Conservation (phyloP, 208 protist species). For the Crithidia expoeki region DNA sequence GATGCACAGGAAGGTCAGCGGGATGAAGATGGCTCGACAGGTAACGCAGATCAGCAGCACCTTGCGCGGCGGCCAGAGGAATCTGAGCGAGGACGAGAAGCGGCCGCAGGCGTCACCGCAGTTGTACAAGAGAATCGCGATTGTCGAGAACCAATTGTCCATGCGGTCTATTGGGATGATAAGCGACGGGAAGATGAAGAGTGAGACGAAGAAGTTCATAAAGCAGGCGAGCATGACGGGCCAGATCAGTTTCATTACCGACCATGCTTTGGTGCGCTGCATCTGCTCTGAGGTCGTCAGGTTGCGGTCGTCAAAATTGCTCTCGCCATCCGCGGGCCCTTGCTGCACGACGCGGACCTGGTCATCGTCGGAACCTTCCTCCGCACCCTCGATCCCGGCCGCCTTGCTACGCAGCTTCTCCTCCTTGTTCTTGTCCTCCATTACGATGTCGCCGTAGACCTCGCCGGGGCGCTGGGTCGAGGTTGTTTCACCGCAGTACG, state of each 20-base stretch:
- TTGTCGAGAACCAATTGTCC: constrained; percentile 79
- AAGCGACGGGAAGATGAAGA: constrained; percentile 80
- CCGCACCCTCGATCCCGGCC: constrained; percentile 9
- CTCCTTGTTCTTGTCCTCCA: constrained; percentile 28
- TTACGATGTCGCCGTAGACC: constrained; percentile 33
- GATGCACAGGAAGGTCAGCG: constrained; percentile 84
- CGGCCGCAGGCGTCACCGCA: constrained; percentile 75
- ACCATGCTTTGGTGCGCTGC: constrained; percentile 49
- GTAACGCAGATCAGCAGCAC: constrained; percentile 47
- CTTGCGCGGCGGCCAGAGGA: constrained; percentile 55
- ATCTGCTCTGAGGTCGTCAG: constrained; percentile 72
- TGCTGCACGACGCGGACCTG: constrained; percentile 29
- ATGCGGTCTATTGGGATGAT: constrained; percentile 67
- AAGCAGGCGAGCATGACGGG: constrained; percentile 71
- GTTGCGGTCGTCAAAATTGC: constrained; percentile 38
- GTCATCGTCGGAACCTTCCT: constrained; percentile 27
- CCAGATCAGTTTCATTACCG: constrained; percentile 68
- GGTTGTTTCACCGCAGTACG: constrained; percentile 1
- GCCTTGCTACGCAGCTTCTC: constrained; percentile 27
- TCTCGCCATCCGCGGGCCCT: constrained; percentile 22
- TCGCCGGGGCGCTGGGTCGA: not conserved
- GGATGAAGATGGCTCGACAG: constrained; percentile 65
- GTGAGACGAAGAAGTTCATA: constrained; percentile 73
- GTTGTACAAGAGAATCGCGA: constrained; percentile 86
- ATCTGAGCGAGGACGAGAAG: constrained; percentile 48